phyloP scores from a whole-genome alignment of 148 eudicot species.

The Suaeda aralocaspica region DNA sequence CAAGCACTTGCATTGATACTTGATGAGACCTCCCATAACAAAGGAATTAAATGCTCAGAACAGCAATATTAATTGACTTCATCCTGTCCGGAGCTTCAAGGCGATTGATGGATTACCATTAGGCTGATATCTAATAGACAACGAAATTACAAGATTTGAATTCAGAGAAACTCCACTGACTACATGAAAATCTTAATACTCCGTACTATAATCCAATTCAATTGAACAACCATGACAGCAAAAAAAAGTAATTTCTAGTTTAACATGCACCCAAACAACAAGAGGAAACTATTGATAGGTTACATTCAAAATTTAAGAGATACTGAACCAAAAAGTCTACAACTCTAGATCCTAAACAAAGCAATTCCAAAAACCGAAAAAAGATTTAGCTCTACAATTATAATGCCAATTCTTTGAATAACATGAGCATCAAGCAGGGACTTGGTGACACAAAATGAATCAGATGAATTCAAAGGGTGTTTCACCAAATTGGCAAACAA shows the following conservation, averaged over 20 bases:
- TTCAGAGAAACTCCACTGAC: too few species aligned
- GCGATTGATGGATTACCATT: too few species aligned
- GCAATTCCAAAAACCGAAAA: not conserved
- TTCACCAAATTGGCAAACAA: not conserved
- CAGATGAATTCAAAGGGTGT: not conserved
- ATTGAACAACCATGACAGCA: not conserved
- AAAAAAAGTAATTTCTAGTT: not conserved
- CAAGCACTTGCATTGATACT: too few species aligned
- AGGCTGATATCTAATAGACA: too few species aligned
- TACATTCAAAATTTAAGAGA: not conserved
- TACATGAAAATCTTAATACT: too few species aligned
- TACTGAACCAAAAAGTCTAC: not conserved
- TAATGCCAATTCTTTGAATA: not conserved
- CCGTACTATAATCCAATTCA: not conserved
- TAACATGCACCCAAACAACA: not conserved
- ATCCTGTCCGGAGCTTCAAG: too few species aligned
- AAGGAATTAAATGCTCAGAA: too few species aligned
- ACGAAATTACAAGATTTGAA: too few species aligned
- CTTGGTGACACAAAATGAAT: not conserved
- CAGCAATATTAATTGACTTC: too few species aligned
- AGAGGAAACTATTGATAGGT: not conserved
- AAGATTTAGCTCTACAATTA: not conserved
- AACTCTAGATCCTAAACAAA: not conserved
- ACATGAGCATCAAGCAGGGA: slow-evolving; percentile 4
- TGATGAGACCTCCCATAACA: too few species aligned